These are phyloP conservation scores for Hypoxylon sp. DNA, from an alignment of 2,329 filamentous ascomycete genomes.

Conservation along the genomic window DNA sequence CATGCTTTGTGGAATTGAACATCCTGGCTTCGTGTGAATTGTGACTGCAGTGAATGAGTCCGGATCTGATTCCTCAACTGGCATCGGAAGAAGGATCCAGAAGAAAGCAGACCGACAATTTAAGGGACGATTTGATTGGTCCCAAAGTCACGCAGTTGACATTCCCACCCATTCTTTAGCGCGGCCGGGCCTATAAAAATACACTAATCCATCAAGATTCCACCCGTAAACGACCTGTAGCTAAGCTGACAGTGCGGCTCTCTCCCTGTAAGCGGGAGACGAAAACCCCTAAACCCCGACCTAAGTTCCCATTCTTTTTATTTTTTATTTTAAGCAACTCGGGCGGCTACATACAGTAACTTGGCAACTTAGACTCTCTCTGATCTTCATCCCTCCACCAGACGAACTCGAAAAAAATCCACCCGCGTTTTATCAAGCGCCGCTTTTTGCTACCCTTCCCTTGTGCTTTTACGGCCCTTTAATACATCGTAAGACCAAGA, in stretches of 20 bases:
- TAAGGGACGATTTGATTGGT: slow-evolving; percentile 29
- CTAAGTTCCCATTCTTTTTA: slow-evolving; percentile 1
- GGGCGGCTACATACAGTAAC: slow-evolving; percentile 28
- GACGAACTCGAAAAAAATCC: slow-evolving; percentile 7
- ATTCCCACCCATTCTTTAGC: slow-evolving; percentile 1
- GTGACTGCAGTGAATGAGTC: slow-evolving; percentile 2
- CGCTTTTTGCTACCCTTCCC: slow-evolving; percentile 27
- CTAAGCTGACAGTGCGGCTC: slow-evolving; percentile 24
- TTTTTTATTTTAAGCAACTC: slow-evolving; percentile 34
- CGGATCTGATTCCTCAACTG: neutral
- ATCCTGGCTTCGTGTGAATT: too few relatives aligned
- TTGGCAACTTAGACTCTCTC: slow-evolving; percentile 13
- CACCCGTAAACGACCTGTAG: neutral
- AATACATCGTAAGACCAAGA: slow-evolving; percentile 52
- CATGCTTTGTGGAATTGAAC: too few relatives aligned
- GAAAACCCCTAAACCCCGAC: slow-evolving; percentile 6
- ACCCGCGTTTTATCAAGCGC: slow-evolving; percentile 44
- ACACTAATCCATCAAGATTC: neutral
- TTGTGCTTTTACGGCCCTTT: slow-evolving; percentile 5
- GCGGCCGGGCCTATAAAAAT: too few relatives aligned
- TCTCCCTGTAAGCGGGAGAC: slow-evolving; percentile 17
- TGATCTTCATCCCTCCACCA: slow-evolving; percentile 10
- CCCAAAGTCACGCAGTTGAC: slow-evolving; percentile 9
- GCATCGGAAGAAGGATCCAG: slow-evolving; percentile 27
- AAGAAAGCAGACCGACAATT: slow-evolving; percentile 4